Base-by-base conservation (phyloP, 2,329 filamentous ascomycete species). In the Nemania diffusa region DNA sequence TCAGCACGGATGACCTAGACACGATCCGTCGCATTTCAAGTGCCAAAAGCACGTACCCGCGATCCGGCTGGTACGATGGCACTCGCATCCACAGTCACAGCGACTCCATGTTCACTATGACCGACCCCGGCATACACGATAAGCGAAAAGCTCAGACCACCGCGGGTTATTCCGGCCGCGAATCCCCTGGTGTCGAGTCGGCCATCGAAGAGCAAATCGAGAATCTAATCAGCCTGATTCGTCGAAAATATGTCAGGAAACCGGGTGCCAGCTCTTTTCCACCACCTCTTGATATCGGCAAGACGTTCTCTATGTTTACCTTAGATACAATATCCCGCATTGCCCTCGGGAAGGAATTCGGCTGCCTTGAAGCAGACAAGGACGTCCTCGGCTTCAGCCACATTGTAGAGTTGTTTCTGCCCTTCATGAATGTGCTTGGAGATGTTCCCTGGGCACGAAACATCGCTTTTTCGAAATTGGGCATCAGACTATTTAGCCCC, bases 1-100 rank as follows among this genome's bases (percentile, higher is more conserved):
- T 82, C 8, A 67, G 79, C 13, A 81, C 79, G 1, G 74, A 75
- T 57, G 71, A 73, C n/a, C 70, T 68, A 3, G 68, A 70, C 26
- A 65, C 62, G 3, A 65, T 72, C 24, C 70, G 72, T 17, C 67
- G 60, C 20, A 69, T 73, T 52, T 61, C 63, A n/a, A 62, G 44
- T 11, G 53, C 64, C 9, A 69, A 69, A 53, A 66, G 62, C 55
- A 3, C 27, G 9, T 72, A 69, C 55, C 46, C 51, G 3, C 69
- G 69, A 6, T 64, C 68, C 22, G 44, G 44, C 9, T 73, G 73
- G 73, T 73, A 74, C 56, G 55, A 64, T 26, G 66, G 67, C 13
- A 34, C 62, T 6, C 69, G 71, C 5, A 62, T 74, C 27, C 62
- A 72, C 51, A 69, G 69, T 2, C 56, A 62, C 17, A 57, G 61